phyloP scores from a whole-genome alignment of 495 filamentous ascomycete genomes.

The Hypoxylon rickii region DNA sequence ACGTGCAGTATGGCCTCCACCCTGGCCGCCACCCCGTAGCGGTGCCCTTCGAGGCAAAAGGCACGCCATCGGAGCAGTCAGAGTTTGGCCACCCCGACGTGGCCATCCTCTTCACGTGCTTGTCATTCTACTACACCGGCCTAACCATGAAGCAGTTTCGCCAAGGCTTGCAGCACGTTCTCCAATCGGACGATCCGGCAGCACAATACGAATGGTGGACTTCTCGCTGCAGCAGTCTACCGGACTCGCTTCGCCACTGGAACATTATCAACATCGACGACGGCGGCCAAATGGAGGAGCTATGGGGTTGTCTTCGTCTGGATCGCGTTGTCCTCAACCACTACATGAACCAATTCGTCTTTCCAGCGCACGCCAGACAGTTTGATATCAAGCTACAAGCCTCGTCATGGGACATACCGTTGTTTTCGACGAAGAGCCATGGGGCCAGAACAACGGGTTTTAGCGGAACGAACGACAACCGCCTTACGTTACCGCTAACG shows the following conservation, averaged over 20 bases:
- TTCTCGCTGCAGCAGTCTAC: conserved; percentile 41
- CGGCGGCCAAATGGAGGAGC: conserved; percentile 45
- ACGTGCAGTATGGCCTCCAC: conserved; percentile 51
- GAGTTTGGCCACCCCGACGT: conserved; percentile 63
- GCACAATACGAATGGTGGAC: conserved; percentile 55
- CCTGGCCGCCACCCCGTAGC: conserved; percentile 49
- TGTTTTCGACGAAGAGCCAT: conserved; percentile 28
- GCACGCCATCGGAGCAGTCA: conserved; percentile 53
- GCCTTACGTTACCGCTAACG: conserved; percentile 53
- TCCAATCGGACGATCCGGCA: conserved; percentile 57
- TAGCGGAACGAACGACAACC: conserved; percentile 59
- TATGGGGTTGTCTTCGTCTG: conserved; percentile 46
- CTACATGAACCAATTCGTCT: conserved; percentile 60
- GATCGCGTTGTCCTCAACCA: conserved; percentile 51
- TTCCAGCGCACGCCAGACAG: conserved; percentile 56
- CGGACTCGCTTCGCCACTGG: conserved; percentile 47
- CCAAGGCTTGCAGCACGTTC: conserved; percentile 44
- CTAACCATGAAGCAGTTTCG: conserved; percentile 45
- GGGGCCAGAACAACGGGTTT: conserved; percentile 55
- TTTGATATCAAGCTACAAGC: conserved; percentile 59
- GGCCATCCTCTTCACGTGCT: conserved; percentile 57
- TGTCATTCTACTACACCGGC: conserved; percentile 58
- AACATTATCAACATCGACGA: conserved; percentile 58
- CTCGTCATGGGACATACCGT: conserved; percentile 59
- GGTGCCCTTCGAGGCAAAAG: conserved; percentile 58